Evolutionary conservation across 2,329 filamentous ascomycete genomes (phyloP).

Genomic region (Cladosporium sp.): DNA sequence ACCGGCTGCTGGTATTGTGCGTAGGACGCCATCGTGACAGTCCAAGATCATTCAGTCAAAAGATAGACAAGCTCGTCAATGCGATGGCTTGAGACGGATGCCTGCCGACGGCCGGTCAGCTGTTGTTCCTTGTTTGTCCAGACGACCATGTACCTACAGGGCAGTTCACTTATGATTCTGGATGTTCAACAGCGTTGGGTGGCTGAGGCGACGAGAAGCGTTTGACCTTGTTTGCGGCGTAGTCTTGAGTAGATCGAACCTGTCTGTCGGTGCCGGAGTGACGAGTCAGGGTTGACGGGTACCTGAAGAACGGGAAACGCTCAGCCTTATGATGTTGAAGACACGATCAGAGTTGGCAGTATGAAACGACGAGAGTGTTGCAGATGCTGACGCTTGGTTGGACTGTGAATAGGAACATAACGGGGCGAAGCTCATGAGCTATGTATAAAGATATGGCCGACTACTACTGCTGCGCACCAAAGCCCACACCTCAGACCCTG

Average conservation of each 20-base stretch:
- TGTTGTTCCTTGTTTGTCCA: not conserved
- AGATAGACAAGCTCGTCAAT: not conserved
- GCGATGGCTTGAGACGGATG: not conserved
- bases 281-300: constrained; percentile 11
- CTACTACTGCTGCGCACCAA: not conserved
- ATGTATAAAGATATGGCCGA: constrained; percentile 11
- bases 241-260: not conserved
- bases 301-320: constrained; percentile 8
- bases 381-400: not conserved
- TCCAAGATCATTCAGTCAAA: constrained; percentile 2
- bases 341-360: not conserved
- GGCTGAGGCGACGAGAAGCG: not conserved
- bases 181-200: not conserved
- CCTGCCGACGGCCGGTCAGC: not conserved
- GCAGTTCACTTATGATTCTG: not conserved
- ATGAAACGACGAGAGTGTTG: not conserved
- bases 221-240: not conserved
- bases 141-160: not conserved
- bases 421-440: constrained; percentile 10
- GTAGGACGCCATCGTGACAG: constrained; percentile 27
- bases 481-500: constrained; percentile 9
- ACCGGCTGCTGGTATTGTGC: constrained; percentile 27
- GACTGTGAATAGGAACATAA: constrained; percentile 1
- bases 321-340: constrained; percentile 8
- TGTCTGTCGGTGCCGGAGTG: not conserved